Conservation (phyloP, 1,284 basidiomycete species). For the Leccinum ponderosum region DNA sequence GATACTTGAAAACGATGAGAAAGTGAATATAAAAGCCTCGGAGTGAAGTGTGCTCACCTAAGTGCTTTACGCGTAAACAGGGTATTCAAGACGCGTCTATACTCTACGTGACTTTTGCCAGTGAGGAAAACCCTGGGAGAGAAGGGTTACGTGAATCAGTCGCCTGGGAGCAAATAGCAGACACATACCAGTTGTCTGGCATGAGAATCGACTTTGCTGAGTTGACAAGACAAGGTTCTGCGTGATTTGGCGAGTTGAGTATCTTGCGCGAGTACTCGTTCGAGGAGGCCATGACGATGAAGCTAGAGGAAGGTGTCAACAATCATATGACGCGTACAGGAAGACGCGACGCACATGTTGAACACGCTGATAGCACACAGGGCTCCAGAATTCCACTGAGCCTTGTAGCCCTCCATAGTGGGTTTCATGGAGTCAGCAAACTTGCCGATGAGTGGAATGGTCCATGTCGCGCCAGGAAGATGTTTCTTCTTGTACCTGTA, state of each 20-base stretch:
- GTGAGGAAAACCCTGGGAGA: constrained; percentile 88
- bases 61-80: constrained; percentile 96
- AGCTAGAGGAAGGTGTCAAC: constrained; percentile 50
- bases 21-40: not conserved
- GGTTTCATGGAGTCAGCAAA: constrained; percentile 90
- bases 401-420: constrained; percentile 86
- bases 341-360: constrained; percentile 74
- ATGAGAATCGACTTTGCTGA: constrained; percentile 89
- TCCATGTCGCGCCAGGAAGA: constrained; percentile 87
- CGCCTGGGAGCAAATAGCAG: not conserved
- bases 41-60: constrained; percentile 52
- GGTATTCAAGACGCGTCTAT: constrained; percentile 88
- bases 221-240: constrained; percentile 93
- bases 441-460: constrained; percentile 93
- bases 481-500: constrained; percentile 87
- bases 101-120: constrained; percentile 93
- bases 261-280: constrained; percentile 93
- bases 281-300: constrained; percentile 94
- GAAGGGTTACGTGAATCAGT: not conserved
- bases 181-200: constrained; percentile 85
- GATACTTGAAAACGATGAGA: constrained; percentile 50
- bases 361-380: constrained; percentile 90
- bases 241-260: constrained; percentile 85
- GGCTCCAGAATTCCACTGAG: constrained; percentile 84
- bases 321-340: not conserved